Base-by-base conservation (phyloP, 2,329 filamentous ascomycete species). In the Drechslerella stenobrocha region DNA sequence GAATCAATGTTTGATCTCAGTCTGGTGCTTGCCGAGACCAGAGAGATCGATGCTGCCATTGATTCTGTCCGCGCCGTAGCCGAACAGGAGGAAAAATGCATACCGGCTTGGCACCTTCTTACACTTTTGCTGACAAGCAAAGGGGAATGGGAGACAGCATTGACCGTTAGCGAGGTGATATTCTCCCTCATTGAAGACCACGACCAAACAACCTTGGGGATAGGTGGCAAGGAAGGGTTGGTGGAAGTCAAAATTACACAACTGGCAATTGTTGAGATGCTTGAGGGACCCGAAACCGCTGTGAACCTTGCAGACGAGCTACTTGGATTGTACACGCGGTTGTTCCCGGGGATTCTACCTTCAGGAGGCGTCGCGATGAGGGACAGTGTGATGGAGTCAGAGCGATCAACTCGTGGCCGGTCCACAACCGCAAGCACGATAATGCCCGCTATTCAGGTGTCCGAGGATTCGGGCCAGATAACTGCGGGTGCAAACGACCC, bases 221-320 rank as follows among this genome's bases (percentile, higher is more conserved):
- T 72, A 26, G 47, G 52, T 23, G 91, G 97, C 74, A 95, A 90
- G 74, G 89, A 91, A 75, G 83, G 84, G 48, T 86, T 98, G 40
- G 78, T 98, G n/a, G 89, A 97, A 76, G 85, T 96, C 69, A 95
- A 95, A 76, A 95, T 97, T 84, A 96, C 92, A 8, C 91, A 97
- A 74, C 80, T 98, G 65, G 83, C 88, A 2, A 81, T 98, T 18
- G 77, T 93, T 2, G 92, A 97, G 76, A 79, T 93, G 13, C 79
- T 89, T 2, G 90, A 96, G 74, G 90, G 90, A 0, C 85, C 90
- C 0, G 86, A 89, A 61, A 84, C 87, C 59, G 92, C 93, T 15
- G 89, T 97, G 51, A 96, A 96, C 74, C 86, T 88, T 66, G 91
- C 88, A 74, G 85, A 89, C 70, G 90, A 96, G 76, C 80, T 98